These are phyloP conservation scores for Solanum stenotomum DNA, from an alignment of 257 asterid species.

Conservation along the genomic window DNA sequence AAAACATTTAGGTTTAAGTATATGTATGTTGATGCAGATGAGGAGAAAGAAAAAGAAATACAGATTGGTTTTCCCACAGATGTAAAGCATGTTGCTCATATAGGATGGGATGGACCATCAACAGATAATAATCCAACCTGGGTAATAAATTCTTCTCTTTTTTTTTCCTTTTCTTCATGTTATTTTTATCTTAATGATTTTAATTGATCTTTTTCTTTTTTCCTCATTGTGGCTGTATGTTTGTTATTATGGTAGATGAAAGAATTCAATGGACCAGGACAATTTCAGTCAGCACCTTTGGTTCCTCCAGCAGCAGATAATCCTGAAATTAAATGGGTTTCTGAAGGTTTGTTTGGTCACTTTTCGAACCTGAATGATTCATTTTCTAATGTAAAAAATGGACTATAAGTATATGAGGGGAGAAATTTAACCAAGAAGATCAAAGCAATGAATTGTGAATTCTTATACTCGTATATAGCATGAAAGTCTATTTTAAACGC, in stretches of 20 bases:
- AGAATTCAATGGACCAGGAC: slow-evolving; percentile 35
- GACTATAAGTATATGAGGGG: background rate
- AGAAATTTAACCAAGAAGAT: background rate
- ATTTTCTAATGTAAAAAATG: background rate
- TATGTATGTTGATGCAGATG: slow-evolving; percentile 37
- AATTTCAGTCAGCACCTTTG: slow-evolving; percentile 59
- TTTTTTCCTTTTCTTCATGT: background rate
- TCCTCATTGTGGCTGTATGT: background rate
- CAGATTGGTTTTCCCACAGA: slow-evolving; percentile 93
- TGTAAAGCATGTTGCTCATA: slow-evolving; percentile 97
- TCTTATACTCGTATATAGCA: no score
- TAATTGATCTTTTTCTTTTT: background rate
- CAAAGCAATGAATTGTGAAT: background rate
- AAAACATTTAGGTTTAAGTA: background rate
- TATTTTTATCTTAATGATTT: background rate
- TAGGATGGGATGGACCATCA: slow-evolving; percentile 89
- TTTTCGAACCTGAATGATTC: background rate
- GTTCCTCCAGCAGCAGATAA: slow-evolving; percentile 33
- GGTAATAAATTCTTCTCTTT: slow-evolving; percentile 28
- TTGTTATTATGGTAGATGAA: slow-evolving; percentile 43
- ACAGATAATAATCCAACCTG: slow-evolving; percentile 61
- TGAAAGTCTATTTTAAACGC: background rate
- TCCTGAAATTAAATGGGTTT: slow-evolving; percentile 71
- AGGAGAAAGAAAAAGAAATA: slow-evolving; percentile 57
- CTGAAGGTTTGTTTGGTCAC: slow-evolving; percentile 45